Evolutionary conservation across 352 stramenopile genomes (phyloP).

Genomic region (Pythium aquatile): DNA sequence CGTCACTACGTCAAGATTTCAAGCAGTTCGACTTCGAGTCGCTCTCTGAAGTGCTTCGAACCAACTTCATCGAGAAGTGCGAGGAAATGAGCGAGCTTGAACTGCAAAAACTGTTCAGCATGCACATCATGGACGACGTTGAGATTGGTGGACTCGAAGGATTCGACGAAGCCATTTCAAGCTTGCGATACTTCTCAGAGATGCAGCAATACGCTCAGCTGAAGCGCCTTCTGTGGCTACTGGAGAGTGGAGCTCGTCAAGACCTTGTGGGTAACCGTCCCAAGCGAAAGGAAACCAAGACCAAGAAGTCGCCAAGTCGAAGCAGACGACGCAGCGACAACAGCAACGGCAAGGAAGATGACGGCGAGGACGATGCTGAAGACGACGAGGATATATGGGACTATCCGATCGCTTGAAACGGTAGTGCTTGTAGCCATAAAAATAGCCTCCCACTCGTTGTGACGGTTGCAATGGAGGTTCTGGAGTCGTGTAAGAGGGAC

Average conservation of each 20-base stretch:
- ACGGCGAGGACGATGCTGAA: slow-evolving; percentile 36
- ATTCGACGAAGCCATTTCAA: slow-evolving; percentile 30
- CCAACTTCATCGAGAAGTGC: slow-evolving; percentile 72
- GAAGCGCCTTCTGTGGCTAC: slow-evolving; percentile 60
- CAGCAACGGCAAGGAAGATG: background rate
- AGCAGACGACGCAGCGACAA: slow-evolving; percentile 2
- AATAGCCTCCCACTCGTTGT: background rate
- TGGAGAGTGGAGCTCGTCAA: slow-evolving; percentile 41
- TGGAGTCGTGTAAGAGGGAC: background rate
- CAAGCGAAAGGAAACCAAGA: slow-evolving; percentile 10
- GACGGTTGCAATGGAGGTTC: background rate
- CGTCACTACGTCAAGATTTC: slow-evolving; percentile 29
- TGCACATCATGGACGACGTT: slow-evolving; percentile 39
- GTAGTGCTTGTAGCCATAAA: background rate
- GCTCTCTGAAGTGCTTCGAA: slow-evolving; percentile 45
- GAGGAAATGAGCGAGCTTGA: slow-evolving; percentile 54
- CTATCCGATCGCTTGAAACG: slow-evolving; percentile 42
- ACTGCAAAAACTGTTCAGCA: slow-evolving; percentile 39
- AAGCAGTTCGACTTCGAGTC: slow-evolving; percentile 31
- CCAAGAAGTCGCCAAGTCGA: background rate
- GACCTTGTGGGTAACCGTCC: slow-evolving; percentile 28
- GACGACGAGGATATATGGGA: slow-evolving; percentile 65
- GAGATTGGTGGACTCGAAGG: slow-evolving; percentile 32
- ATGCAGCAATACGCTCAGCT: slow-evolving; percentile 51
- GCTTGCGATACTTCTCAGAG: slow-evolving; percentile 50